phyloP scores from a whole-genome alignment of 2,329 filamentous ascomycete species.

The Plectosphaerella plurivora region DNA sequence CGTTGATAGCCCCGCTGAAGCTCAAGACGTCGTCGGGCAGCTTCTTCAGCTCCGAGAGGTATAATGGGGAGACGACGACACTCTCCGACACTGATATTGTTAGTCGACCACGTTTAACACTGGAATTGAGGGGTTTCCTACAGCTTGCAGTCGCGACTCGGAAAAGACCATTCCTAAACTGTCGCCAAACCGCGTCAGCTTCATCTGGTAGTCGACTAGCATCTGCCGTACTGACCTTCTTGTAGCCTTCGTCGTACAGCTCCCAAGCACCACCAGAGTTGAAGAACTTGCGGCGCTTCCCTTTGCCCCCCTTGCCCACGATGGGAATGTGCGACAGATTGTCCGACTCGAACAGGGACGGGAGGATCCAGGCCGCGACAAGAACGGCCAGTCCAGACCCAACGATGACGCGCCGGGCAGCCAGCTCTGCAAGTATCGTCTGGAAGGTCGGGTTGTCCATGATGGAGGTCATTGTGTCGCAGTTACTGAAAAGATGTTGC shows the following conservation, averaged over 20 bases:
- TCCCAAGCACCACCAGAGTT: constrained; percentile 31
- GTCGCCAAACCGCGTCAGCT: background rate
- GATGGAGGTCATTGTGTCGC: no score
- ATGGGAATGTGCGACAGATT: constrained; percentile 33
- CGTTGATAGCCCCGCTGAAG: constrained; percentile 41
- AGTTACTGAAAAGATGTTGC: no score
- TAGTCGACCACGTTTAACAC: background rate
- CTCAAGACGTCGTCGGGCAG: constrained; percentile 44
- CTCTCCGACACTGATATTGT: constrained; percentile 27
- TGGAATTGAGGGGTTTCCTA: background rate
- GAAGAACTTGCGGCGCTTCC: constrained; percentile 41
- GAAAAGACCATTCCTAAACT: constrained; percentile 46
- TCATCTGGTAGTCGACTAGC: background rate
- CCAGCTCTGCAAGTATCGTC: no score
- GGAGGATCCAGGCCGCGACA: constrained; percentile 31
- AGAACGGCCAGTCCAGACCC: constrained; percentile 19
- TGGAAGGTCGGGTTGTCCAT: no score
- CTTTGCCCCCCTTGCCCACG: constrained; percentile 37
- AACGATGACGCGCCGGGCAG: no score
- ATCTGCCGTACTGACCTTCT: constrained; percentile 31
- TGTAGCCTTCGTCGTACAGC: constrained; percentile 43
- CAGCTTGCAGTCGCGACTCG: constrained; percentile 41
- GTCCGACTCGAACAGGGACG: constrained; percentile 19
- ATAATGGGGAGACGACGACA: constrained; percentile 39
- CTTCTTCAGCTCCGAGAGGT: constrained; percentile 41